phyloP scores from a whole-genome alignment of 2,329 filamentous ascomycete species.

The Penicillium sp. region DNA sequence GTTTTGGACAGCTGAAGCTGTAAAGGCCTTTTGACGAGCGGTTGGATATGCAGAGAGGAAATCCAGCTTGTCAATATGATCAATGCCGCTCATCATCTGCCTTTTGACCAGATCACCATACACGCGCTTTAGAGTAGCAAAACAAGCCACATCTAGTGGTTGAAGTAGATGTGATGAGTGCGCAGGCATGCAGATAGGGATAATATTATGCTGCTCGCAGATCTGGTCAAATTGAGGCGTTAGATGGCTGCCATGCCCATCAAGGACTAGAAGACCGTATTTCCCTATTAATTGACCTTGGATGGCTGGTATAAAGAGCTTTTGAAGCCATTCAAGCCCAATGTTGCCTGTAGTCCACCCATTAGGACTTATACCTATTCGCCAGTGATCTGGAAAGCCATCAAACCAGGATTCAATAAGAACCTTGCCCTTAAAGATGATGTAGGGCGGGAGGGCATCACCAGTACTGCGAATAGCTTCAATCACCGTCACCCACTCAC shows the following conservation, averaged over 20 bases:
- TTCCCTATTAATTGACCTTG: background rate
- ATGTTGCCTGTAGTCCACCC: too few species aligned
- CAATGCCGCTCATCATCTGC: background rate
- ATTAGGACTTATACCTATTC: too few species aligned
- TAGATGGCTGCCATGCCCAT: background rate
- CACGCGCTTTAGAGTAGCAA: constrained; percentile 5
- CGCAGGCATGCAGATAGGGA: background rate
- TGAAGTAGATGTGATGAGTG: background rate
- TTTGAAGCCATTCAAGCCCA: too few species aligned
- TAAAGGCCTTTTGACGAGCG: too few species aligned
- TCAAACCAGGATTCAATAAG: too few species aligned
- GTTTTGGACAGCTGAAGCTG: too few species aligned
- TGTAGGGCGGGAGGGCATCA: too few species aligned
- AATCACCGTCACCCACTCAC: too few species aligned
- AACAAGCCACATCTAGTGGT: constrained; percentile 7
- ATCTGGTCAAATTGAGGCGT: background rate
- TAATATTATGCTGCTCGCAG: background rate
- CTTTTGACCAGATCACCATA: constrained; percentile 4
- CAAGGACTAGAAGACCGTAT: background rate
- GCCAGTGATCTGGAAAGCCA: too few species aligned
- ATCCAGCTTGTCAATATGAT: constrained; percentile 7
- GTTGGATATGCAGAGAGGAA: too few species aligned
- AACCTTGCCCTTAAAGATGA: too few species aligned
- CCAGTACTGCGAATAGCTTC: too few species aligned
- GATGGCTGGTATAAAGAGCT: background rate